These are phyloP conservation scores for Stephanodiscus minutulus DNA, from an alignment of 108 stramenopile species.

Conservation along the genomic window DNA sequence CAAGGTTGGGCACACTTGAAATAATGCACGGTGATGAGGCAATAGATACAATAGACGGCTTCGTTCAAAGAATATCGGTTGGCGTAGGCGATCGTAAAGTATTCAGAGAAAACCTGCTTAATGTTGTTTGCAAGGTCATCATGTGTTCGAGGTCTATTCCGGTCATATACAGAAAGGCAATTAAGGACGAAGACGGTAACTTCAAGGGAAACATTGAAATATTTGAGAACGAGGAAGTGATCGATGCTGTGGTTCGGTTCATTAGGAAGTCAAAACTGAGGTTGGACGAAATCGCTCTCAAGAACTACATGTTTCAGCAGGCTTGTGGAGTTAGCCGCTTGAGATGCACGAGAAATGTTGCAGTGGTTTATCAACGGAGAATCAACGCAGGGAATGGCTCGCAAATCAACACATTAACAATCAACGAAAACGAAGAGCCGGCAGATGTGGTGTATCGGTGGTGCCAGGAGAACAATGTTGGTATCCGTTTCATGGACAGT, in stretches of 20 bases:
- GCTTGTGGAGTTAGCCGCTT: slow-evolving; percentile 38
- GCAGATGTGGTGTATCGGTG: slow-evolving; percentile 46
- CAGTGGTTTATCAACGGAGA: slow-evolving; percentile 23
- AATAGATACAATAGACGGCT: slow-evolving; percentile 32
- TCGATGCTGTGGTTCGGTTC: slow-evolving; percentile 50
- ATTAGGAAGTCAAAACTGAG: slow-evolving; percentile 22
- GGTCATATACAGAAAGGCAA: slow-evolving; percentile 43
- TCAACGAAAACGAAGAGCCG: slow-evolving; percentile 53
- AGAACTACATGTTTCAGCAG: slow-evolving; percentile 46
- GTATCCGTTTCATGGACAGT: slow-evolving; percentile 14
- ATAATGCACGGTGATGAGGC: slow-evolving; percentile 43
- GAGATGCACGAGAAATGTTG: slow-evolving; percentile 47
- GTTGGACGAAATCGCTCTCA: slow-evolving; percentile 43
- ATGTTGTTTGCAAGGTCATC: slow-evolving; percentile 36
- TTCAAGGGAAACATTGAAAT: slow-evolving; percentile 37
- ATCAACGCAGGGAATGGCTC: slow-evolving; percentile 33
- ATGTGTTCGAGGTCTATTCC: slow-evolving; percentile 32
- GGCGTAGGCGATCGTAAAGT: slow-evolving; percentile 2
- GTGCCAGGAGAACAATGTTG: slow-evolving; percentile 28
- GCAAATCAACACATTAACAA: slow-evolving; percentile 28
- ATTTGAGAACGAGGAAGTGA: slow-evolving; percentile 52
- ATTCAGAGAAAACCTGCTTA: slow-evolving; percentile 35
- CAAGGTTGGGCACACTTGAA: slow-evolving; percentile 34
- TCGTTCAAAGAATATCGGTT: slow-evolving; percentile 22
- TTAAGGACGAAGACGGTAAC: slow-evolving; percentile 35